phyloP scores from a whole-genome alignment of 1,284 basidiomycete genomes.

The Papiliotrema laurentii region DNA sequence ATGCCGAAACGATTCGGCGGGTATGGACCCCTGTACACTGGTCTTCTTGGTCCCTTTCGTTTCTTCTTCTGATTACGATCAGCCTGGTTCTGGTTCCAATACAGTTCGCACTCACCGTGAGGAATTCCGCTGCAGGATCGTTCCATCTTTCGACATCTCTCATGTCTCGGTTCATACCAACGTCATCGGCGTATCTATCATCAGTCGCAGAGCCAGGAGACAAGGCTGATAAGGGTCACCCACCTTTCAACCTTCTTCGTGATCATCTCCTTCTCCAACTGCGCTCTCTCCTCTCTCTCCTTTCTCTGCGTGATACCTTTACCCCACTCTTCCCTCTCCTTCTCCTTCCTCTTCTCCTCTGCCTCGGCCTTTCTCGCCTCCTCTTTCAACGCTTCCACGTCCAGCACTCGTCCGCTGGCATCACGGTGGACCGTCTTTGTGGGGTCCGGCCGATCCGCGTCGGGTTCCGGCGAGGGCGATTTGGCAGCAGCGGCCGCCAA shows the following conservation, averaged over 20 bases:
- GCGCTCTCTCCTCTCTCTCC: conserved; percentile 61
- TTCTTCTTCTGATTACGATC: conserved; percentile 55
- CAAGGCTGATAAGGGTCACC: conserved; percentile 7
- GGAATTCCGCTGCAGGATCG: conserved; percentile 88
- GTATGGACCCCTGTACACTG: conserved; percentile 82
- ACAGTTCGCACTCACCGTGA: conserved; percentile 61
- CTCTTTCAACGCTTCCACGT: conserved; percentile 74
- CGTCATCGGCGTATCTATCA: conserved; percentile 68
- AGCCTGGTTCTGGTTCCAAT: conserved; percentile 3
- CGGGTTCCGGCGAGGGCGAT: conserved; percentile 49
- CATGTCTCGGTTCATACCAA: conserved; percentile 74
- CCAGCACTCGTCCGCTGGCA: conserved; percentile 77
- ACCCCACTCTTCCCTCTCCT: conserved; percentile 91
- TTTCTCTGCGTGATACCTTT: conserved; percentile 87
- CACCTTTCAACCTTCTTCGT: conserved; percentile 65
- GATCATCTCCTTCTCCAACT: conserved; percentile 64
- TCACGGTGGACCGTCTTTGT: conserved; percentile 96
- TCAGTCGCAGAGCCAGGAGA: not conserved
- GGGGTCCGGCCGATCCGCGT: conserved; percentile 59
- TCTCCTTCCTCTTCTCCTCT: conserved; percentile 74
- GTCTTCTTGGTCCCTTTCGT: conserved; percentile 68
- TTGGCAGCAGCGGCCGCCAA: conserved; percentile 48
- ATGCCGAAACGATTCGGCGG: conserved; percentile 95
- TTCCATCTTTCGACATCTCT: conserved; percentile 81
- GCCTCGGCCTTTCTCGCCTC: conserved; percentile 73